phyloP scores from a whole-genome alignment of 768 basidiomycete species.

The Cubamyces lactineus region DNA sequence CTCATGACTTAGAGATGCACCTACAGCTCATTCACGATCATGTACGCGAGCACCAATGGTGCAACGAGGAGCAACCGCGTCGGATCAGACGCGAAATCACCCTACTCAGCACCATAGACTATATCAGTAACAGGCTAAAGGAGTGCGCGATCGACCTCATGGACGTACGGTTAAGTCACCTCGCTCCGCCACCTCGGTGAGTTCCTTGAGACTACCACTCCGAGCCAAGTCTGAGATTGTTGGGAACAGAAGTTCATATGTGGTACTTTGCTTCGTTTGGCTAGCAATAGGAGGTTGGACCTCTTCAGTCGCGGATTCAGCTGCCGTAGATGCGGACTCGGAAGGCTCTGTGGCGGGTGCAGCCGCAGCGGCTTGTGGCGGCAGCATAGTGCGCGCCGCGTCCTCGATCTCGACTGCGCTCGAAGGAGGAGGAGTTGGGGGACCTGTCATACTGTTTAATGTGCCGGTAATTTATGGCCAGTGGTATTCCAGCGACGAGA shows the following conservation, averaged over 20 bases:
- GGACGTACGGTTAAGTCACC: constrained; percentile 56
- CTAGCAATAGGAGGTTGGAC: not conserved
- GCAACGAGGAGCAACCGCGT: constrained; percentile 52
- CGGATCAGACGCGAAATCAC: constrained; percentile 26
- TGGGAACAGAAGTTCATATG: constrained; percentile 49
- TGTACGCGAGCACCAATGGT: constrained; percentile 66
- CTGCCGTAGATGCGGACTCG: constrained; percentile 3
- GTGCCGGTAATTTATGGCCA: not conserved
- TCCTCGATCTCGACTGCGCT: constrained; percentile 62
- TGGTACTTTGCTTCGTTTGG: constrained; percentile 3
- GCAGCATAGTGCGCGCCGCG: constrained; percentile 35
- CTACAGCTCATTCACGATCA: constrained; percentile 66
- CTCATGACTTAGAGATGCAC: constrained; percentile 28
- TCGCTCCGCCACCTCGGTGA: constrained; percentile 53
- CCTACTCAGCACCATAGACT: constrained; percentile 16
- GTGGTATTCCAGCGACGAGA: too few relatives aligned
- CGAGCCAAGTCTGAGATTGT: constrained; percentile 48
- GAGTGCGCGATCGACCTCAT: not conserved
- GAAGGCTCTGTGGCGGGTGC: constrained; percentile 10
- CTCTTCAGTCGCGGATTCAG: constrained; percentile 1
- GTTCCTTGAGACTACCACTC: constrained; percentile 45
- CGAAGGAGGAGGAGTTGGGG: constrained; percentile 65
- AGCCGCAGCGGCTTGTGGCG: constrained; percentile 17
- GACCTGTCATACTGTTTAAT: constrained; percentile 53
- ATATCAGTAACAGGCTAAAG: not conserved